Percentiles rank a stretch among this genome's conserved stretches.
Evolutionary conservation across 1,284 basidiomycete genomes (phyloP).

Genomic region (Pyrrhoderma noxium): DNA sequence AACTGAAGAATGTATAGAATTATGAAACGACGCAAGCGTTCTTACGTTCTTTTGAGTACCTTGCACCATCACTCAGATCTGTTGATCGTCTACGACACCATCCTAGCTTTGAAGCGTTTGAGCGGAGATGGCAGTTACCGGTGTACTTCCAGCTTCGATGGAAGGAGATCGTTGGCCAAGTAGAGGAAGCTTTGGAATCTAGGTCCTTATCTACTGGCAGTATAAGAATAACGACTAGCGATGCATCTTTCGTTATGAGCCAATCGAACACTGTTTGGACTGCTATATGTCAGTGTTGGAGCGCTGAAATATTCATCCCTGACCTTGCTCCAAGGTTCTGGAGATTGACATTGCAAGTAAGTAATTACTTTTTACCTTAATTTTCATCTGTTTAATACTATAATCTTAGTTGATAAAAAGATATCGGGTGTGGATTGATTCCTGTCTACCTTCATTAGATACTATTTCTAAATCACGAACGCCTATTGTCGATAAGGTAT

Average conservation of each 20-base stretch:
- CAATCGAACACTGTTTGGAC: conserved; percentile 69
- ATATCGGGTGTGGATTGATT: conserved; percentile 69
- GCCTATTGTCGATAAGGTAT: conserved; percentile 32
- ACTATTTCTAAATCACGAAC: conserved; percentile 26
- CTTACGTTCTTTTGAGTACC: conserved; percentile 73
- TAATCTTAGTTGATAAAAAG: conserved; percentile 61
- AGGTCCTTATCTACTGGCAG: conserved; percentile 34
- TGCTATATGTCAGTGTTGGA: conserved; percentile 78
- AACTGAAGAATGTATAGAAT: conserved; percentile 42
- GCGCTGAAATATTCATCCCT: conserved; percentile 74
- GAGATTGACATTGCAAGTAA: conserved; percentile 80
- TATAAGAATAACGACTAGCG: conserved; percentile 20
- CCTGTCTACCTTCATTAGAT: conserved; percentile 36
- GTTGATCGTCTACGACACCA: conserved; percentile 68
- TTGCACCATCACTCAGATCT: conserved; percentile 71
- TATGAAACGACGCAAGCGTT: conserved; percentile 81
- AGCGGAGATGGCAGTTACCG: conserved; percentile 88
- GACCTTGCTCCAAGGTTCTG: conserved; percentile 81
- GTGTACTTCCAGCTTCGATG: conserved; percentile 98
- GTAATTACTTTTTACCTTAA: conserved; percentile 13
- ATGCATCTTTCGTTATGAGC: conserved; percentile 40
- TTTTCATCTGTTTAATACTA: neutral
- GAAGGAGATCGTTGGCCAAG: conserved; percentile 79
- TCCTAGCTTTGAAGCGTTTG: conserved; percentile 65
- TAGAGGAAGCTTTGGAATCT: conserved; percentile 62